These are phyloP conservation scores for Acanthamoeba sp. DNA, from an alignment of 208 protist species.

Conservation along the genomic window DNA sequence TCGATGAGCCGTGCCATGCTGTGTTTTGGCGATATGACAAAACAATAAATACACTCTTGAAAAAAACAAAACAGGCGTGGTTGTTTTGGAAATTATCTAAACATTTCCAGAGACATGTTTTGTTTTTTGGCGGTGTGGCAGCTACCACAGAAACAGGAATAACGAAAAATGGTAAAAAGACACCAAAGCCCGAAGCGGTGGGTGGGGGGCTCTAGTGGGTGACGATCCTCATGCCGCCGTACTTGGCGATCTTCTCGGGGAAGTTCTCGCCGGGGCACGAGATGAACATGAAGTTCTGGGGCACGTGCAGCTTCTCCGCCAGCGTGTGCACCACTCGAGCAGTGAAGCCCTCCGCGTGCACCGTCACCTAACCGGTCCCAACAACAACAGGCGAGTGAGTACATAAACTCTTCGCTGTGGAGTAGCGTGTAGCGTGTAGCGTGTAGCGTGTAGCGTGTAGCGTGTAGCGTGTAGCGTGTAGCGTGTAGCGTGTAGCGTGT, in stretches of 20 bases:
- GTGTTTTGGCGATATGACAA: no score
- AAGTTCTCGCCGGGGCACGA: conserved; percentile 87
- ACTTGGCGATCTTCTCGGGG: conserved; percentile 84
- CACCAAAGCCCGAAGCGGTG: no score
- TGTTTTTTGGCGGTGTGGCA: no score
- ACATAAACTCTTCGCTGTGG: no score
- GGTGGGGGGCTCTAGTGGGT: conserved; percentile 74
- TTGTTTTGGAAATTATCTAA: no score
- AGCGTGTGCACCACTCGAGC: conserved; percentile 83
- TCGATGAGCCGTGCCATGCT: no score
- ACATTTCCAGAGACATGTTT: no score
- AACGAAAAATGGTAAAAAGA: no score
- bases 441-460: background rate
- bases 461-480: background rate
- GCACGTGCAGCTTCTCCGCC: conserved; percentile 84
- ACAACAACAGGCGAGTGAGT: background rate
- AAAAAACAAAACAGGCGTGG: no score
- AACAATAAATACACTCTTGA: no score
- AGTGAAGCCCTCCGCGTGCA: conserved; percentile 81
- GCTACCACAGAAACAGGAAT: no score
- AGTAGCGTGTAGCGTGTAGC: background rate
- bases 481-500: background rate
- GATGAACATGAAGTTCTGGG: conserved; percentile 93
- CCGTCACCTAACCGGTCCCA: background rate
- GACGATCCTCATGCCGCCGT: conserved; percentile 90